Evolutionary conservation across 1,284 basidiomycete species (phyloP).

Genomic region (Kalmanozyma brasiliensis): DNA sequence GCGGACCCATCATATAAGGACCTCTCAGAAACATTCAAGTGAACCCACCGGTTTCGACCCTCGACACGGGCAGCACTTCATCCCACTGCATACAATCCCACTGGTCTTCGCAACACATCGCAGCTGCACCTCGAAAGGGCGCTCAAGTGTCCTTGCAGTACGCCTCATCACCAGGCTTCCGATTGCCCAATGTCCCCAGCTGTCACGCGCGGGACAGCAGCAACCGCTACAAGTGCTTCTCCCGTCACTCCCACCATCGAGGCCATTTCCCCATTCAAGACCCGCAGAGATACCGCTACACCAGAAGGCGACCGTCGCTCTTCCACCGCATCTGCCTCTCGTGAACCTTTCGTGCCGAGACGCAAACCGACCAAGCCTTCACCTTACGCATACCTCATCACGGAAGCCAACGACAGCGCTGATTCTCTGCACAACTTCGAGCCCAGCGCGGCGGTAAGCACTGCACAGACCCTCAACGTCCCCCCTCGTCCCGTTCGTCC

Average conservation of each 20-base stretch:
- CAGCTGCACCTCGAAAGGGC: slow-evolving; percentile 11
- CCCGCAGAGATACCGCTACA: background rate
- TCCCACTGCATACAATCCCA: slow-evolving; percentile 5
- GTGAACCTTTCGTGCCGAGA: slow-evolving; percentile 38
- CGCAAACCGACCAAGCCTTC: slow-evolving; percentile 28
- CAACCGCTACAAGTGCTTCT: slow-evolving; percentile 5
- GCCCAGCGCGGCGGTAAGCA: background rate
- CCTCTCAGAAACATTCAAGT: too few relatives aligned
- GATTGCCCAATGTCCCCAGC: slow-evolving; percentile 32
- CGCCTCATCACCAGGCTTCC: slow-evolving; percentile 2
- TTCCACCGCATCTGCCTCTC: slow-evolving; percentile 9
- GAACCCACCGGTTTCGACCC: too few relatives aligned
- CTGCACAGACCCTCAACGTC: background rate
- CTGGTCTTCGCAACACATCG: background rate
- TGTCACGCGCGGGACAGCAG: slow-evolving; percentile 39
- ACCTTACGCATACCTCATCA: slow-evolving; percentile 31
- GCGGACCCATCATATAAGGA: too few relatives aligned
- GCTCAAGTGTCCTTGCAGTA: slow-evolving; percentile 9
- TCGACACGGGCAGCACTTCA: background rate
- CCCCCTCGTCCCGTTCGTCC: slow-evolving; percentile 19
- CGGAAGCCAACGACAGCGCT: slow-evolving; percentile 24
- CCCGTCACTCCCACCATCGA: background rate
- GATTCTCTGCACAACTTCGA: slow-evolving; percentile 22
- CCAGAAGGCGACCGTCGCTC: slow-evolving; percentile 13
- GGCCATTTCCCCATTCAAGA: background rate